These are phyloP conservation scores for Solanum phureja DNA, from an alignment of 257 asterid species.

Conservation along the genomic window DNA sequence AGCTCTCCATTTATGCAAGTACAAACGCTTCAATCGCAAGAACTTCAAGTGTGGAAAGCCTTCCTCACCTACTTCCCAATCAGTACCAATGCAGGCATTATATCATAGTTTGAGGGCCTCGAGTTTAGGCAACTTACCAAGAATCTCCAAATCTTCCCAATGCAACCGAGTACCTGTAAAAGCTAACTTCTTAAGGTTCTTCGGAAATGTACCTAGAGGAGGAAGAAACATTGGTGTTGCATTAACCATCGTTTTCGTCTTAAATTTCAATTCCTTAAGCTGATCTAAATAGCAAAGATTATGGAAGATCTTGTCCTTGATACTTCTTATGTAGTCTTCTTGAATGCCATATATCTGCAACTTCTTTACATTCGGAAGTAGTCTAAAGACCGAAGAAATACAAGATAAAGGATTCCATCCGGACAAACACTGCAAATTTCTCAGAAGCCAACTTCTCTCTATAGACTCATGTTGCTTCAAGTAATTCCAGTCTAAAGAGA, in stretches of 20 bases:
- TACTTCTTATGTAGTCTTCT: background rate
- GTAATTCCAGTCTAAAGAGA: background rate
- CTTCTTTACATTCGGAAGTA: background rate
- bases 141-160: background rate
- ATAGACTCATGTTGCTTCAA: background rate
- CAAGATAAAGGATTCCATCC: background rate
- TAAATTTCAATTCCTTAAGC: background rate
- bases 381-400: background rate
- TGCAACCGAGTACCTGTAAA: background rate
- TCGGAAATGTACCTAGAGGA: background rate
- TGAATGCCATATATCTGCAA: background rate
- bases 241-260: background rate
- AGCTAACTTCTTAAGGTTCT: background rate
- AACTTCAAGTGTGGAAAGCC: background rate
- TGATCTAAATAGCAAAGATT: background rate
- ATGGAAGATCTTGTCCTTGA: background rate
- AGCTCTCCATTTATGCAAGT: background rate
- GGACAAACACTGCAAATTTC: background rate
- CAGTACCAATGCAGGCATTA: background rate
- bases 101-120: background rate
- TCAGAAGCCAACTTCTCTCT: background rate
- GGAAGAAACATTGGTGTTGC: background rate
- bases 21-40: background rate
- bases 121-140: background rate
- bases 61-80: background rate